Conservation (phyloP, 805 yeast genomes). For the Candida insectorum region DNA sequence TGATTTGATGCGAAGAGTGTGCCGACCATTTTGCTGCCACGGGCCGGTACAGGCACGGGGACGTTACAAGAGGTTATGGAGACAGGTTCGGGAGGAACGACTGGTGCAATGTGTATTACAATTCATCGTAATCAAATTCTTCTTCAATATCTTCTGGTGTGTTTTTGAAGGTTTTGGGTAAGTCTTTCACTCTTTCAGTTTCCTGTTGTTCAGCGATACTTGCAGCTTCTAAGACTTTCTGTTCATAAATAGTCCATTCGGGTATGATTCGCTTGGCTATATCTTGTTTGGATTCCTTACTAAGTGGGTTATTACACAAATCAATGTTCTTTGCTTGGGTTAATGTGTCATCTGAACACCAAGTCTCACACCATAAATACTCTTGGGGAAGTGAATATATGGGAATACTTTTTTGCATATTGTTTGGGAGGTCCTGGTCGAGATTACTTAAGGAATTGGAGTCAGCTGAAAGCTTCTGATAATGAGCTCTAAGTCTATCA, state of each 20-base stretch:
- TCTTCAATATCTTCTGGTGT: constrained; percentile 1
- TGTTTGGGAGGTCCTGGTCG: constrained; percentile 94
- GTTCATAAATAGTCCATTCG: constrained; percentile 71
- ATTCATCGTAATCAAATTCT: constrained; percentile 4
- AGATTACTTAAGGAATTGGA: constrained; percentile 75
- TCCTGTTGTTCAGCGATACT: not conserved
- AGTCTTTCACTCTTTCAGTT: not conserved
- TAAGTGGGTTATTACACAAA: constrained; percentile 77
- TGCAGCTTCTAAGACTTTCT: constrained; percentile 35
- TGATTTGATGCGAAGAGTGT: no score
- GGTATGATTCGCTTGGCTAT: constrained; percentile 73
- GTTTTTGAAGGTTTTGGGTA: no score
- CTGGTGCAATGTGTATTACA: no score
- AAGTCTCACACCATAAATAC: constrained; percentile 93
- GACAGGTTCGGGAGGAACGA: no score
- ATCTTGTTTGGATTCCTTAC: constrained; percentile 75
- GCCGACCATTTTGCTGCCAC: no score
- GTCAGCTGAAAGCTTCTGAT: constrained; percentile 77
- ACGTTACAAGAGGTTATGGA: no score
- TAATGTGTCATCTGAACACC: constrained; percentile 72
- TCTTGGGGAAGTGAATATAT: constrained; percentile 75
- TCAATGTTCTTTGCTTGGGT: constrained; percentile 73
- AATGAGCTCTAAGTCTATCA: constrained; percentile 75
- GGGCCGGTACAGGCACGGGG: no score
- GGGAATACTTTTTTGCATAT: constrained; percentile 63